phyloP scores from a whole-genome alignment of 768 basidiomycete genomes.

The Polyporus arcularius region DNA sequence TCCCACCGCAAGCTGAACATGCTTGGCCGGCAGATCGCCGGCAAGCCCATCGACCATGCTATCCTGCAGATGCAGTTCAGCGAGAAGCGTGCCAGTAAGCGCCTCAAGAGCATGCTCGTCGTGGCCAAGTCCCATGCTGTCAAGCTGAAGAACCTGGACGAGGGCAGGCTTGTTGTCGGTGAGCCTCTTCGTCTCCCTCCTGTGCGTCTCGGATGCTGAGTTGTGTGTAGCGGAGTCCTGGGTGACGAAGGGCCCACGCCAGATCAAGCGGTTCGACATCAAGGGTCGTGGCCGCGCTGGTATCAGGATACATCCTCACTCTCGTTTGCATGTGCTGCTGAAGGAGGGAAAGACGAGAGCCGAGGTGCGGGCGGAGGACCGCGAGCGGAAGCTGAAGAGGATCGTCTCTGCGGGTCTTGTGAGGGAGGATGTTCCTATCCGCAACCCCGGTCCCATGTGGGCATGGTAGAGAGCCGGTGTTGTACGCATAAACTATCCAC shows the following conservation, averaged over 20 bases:
- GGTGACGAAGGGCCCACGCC: constrained; percentile 82
- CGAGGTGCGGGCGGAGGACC: constrained; percentile 63
- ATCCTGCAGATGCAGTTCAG: constrained; percentile 97
- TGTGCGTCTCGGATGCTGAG: background rate
- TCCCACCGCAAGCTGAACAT: constrained; percentile 92
- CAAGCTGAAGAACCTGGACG: constrained; percentile 72
- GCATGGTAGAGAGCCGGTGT: constrained; percentile 60
- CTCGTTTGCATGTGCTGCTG: constrained; percentile 74
- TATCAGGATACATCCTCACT: constrained; percentile 71
- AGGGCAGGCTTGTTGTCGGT: constrained; percentile 81
- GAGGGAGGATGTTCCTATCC: constrained; percentile 77
- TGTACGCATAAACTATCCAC: constrained; percentile 11
- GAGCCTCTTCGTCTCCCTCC: constrained; percentile 34
- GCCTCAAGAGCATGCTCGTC: constrained; percentile 87
- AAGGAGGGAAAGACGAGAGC: constrained; percentile 80
- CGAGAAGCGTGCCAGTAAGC: constrained; percentile 84
- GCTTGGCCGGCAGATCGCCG: constrained; percentile 83
- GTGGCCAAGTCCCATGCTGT: constrained; percentile 85
- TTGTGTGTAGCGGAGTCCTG: constrained; percentile 76
- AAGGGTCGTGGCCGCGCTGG: constrained; percentile 84
- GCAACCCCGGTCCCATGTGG: constrained; percentile 74
- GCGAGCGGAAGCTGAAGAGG: constrained; percentile 66
- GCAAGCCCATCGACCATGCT: constrained; percentile 91
- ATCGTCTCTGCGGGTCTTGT: constrained; percentile 80
- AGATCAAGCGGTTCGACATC: constrained; percentile 69